Evolutionary conservation across 345 rosid species (phyloP), one percentile per base, ranked within the genome.

Genomic region (Melastoma malabathricum): DNA sequence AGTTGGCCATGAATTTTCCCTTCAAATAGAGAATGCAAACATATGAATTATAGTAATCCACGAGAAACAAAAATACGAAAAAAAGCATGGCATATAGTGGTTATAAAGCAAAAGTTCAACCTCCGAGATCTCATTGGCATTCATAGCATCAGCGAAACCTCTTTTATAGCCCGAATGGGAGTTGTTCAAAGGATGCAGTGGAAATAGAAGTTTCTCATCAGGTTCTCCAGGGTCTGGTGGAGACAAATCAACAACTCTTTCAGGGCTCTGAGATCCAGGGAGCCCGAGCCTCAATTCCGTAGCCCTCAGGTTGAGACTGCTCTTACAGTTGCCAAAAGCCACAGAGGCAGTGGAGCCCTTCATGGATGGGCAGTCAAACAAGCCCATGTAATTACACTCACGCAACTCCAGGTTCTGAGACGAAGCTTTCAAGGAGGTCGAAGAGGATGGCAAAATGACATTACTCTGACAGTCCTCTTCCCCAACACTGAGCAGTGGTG

Each of bases 231-330:
- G 52, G 55, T 58, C 66, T 47, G 66, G 17, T 46, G 63, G 57
- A 19, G 67, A 57, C 59, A 69, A 57, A 20, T 74, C 72, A 12
- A 50, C 45, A 46, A 63, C 75, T 55, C 82, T 75, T 60, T 67
- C 69, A 5, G 76, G 86, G 13, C 79, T 74, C 51, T 55, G 90
- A n/a, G 80, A 77, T 52, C 90, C 86, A 15, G 84, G 90, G 64
- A 79, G 84, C 20, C 90, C 86, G 18, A 83, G 86, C 59, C 82
- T 71, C 38, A 82, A 64, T 53, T 83, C 90, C 5, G 80, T 79
- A 57, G 83, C 86, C 68, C 72, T 83, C 23, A 77, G 65, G 67
- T 76, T 76, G 58, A 76, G 61, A 60, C 60, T 67, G 49, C 39
- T 67, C 56, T 72, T 68, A 55, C 54, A 52, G 3, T 57, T 76